These are phyloP conservation scores for Cercospora sp. DNA, from an alignment of 2,329 filamentous ascomycete species.

Conservation along the genomic window DNA sequence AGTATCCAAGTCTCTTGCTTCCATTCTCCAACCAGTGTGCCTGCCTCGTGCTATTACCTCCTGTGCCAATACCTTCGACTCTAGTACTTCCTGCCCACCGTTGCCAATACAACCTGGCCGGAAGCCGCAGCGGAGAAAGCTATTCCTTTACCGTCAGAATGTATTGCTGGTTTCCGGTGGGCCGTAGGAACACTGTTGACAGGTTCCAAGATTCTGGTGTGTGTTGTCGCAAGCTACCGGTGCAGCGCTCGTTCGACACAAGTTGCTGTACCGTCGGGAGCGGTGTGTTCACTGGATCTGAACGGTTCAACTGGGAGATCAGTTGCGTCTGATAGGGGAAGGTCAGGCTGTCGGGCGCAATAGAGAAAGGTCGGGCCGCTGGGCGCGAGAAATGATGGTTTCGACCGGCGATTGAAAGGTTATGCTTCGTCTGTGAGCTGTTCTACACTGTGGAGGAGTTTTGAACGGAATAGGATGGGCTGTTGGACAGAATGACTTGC, in stretches of 20 bases:
- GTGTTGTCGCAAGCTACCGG: background rate
- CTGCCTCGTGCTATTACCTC: background rate
- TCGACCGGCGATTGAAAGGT: background rate
- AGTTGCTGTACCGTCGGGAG: background rate
- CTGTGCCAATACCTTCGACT: background rate
- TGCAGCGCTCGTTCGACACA: background rate
- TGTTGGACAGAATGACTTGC: background rate
- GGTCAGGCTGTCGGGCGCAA: no score
- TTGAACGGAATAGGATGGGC: background rate
- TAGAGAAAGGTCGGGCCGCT: background rate
- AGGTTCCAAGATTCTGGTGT: no score
- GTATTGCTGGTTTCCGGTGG: background rate
- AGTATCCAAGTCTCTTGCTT: background rate
- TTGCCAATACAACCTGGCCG: background rate
- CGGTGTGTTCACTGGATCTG: background rate
- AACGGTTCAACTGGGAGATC: background rate
- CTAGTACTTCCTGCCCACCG: background rate
- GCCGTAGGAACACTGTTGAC: background rate
- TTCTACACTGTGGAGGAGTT: background rate
- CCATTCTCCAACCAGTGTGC: background rate
- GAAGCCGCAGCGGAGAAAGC: background rate
- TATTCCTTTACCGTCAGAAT: background rate
- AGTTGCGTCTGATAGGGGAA: background rate
- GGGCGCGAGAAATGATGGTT: background rate
- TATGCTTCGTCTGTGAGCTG: background rate